Percentiles rank a stretch among this genome's conserved stretches.
These are phyloP conservation scores for Tulasnella sp. DNA, from an alignment of 768 basidiomycete genomes.

Conservation along the genomic window DNA sequence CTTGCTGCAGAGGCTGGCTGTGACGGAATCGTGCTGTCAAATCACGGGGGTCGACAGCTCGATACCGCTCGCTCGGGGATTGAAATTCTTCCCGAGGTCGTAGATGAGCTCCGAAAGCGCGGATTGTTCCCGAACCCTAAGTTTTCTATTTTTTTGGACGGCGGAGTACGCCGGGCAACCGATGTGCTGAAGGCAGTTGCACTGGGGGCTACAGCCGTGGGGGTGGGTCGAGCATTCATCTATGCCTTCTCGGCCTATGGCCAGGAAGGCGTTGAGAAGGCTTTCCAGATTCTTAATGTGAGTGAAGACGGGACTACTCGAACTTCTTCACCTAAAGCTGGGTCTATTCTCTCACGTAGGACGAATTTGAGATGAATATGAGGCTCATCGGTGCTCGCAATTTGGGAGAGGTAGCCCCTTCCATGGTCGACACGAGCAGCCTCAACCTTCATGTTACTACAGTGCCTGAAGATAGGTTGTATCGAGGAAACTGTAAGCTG, in stretches of 20 bases:
- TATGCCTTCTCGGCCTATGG: constrained; percentile 91
- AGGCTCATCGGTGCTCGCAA: constrained; percentile 81
- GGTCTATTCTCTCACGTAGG: constrained; percentile 45
- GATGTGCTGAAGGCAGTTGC: constrained; percentile 87
- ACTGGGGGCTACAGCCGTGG: constrained; percentile 85
- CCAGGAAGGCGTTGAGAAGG: constrained; percentile 65
- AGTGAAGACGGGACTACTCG: constrained; percentile 32
- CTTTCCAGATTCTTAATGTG: constrained; percentile 72
- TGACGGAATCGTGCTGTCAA: constrained; percentile 77
- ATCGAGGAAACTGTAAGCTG: constrained; percentile 72
- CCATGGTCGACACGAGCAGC: constrained; percentile 84
- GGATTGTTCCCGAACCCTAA: constrained; percentile 64
- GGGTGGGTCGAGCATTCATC: constrained; percentile 79
- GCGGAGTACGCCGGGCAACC: constrained; percentile 88
- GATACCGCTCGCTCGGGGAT: constrained; percentile 83
- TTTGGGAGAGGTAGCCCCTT: constrained; percentile 71
- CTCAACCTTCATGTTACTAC: constrained; percentile 60
- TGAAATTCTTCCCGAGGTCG: constrained; percentile 85
- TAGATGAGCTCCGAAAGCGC: constrained; percentile 60
- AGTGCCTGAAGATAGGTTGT: constrained; percentile 71
- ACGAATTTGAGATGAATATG: constrained; percentile 98
- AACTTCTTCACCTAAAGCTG: too few species aligned
- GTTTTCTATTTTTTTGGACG: constrained; percentile 85
- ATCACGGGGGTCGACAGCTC: constrained; percentile 76
- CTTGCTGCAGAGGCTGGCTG: constrained; percentile 73